Evolutionary conservation across 352 stramenopile genomes (phyloP).

Genomic region (Globisporangium nagaii): DNA sequence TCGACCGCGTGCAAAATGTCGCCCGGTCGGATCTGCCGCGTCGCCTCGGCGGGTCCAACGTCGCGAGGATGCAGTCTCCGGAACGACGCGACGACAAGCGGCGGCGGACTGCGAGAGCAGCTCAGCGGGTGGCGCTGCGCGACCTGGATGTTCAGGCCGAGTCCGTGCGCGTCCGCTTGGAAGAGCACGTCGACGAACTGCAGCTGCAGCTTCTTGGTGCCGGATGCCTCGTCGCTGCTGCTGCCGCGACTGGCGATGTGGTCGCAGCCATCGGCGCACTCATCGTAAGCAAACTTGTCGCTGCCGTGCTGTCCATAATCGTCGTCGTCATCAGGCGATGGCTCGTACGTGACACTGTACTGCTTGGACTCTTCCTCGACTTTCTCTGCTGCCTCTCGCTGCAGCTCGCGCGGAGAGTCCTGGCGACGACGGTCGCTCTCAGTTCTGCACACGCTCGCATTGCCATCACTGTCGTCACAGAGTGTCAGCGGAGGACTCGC

Average conservation of each 20-base stretch:
- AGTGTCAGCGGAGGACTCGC: background rate
- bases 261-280: background rate
- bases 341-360: conserved; percentile 3
- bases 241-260: background rate
- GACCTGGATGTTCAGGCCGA: conserved; percentile 38
- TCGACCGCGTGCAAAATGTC: conserved; percentile 42
- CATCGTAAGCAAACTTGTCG: background rate
- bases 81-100: conserved; percentile 40
- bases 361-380: background rate
- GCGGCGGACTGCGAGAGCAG: background rate
- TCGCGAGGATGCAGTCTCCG: conserved; percentile 28
- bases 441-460: too few species aligned
- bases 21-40: conserved; percentile 29
- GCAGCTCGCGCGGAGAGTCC: too few species aligned
- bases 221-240: background rate
- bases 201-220: background rate
- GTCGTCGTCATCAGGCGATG: conserved; percentile 8
- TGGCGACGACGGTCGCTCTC: background rate
- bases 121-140: background rate
- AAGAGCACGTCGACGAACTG: conserved; percentile 45
- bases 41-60: conserved; percentile 43
- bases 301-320: conserved; percentile 11
- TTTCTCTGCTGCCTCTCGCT: background rate
- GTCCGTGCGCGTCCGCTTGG: conserved; percentile 31
- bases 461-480: background rate